Base-by-base conservation (phyloP, 129 eudicot species). In the Smallanthus sonchifolius region DNA sequence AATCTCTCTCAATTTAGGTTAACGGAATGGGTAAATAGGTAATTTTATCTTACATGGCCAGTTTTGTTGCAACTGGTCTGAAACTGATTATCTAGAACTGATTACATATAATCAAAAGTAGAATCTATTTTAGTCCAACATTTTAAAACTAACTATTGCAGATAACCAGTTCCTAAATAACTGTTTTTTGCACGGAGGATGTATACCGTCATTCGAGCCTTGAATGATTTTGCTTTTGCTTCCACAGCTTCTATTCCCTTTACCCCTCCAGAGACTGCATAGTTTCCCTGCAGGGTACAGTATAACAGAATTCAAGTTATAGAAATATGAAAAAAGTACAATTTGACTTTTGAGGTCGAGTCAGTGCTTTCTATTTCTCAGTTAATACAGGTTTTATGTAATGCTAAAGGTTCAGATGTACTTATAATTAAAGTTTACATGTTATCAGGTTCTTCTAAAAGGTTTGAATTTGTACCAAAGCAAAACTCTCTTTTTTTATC, bases 161-260 rank as follows among this genome's bases (percentile, higher is more conserved):
- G n/a, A 44, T 44, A 44, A 44, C 15, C 13, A 44, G 4, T 44
- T 11, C 51, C 51, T 44, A 3, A 8, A 11, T 44, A n/a, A n/a
- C n/a, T n/a, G n/a, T n/a, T n/a, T n/a, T n/a, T n/a, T n/a, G n/a
- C n/a, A n/a, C n/a, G n/a, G n/a, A n/a, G n/a, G n/a, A n/a, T n/a
- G n/a, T n/a, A n/a, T n/a, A n/a, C 98, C 86, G 98, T 82, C 98
- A 90, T 93, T 63, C 98, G 95, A 81, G 98, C 98, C 79, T 93
- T 93, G 61, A 93, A 93, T 47, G 95, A 90, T 77, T 93, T 93
- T 57, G 98, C 98, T 83, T 87, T 93, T 35, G 96, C 92, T 86
- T 93, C 98, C 35, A 93, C 94, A 4, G 89, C 92, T 83, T 93
- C 98, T 19, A 93, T 84, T 73, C 98, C 98, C 86, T 90, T 93